A percentile compares a stretch with the other conserved stretches of the same genome.
These are phyloP conservation scores for Talaromyces thailandensis DNA, from an alignment of 495 filamentous ascomycete genomes.

Conservation along the genomic window DNA sequence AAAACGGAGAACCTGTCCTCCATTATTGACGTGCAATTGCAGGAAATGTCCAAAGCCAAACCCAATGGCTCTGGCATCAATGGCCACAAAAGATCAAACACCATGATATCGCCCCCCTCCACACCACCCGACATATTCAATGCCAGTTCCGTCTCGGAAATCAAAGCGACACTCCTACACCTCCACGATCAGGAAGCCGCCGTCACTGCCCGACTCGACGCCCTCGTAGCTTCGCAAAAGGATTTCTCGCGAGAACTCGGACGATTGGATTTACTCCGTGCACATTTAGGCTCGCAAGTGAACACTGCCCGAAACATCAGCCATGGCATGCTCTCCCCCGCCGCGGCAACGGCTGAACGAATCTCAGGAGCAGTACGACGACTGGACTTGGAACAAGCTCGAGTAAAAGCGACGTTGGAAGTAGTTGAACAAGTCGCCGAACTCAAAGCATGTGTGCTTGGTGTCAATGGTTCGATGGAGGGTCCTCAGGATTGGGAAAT, in stretches of 20 bases:
- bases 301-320: conserved; percentile 74
- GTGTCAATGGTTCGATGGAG: conserved; percentile 94
- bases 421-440: conserved; percentile 96
- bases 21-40: not conserved
- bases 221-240: conserved; percentile 67
- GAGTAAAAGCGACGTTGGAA: conserved; percentile 79
- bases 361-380: conserved; percentile 78
- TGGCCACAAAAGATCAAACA: conserved; percentile 13
- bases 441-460: conserved; percentile 89
- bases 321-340: conserved; percentile 77
- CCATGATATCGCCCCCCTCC: not conserved
- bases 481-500: conserved; percentile 98
- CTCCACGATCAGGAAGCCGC: conserved; percentile 67
- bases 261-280: conserved; percentile 84
- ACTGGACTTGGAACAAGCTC: conserved; percentile 81
- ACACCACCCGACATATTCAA: conserved; percentile 46
- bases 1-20: conserved; percentile 4
- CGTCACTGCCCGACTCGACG: conserved; percentile 65
- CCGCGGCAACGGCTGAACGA: conserved; percentile 75
- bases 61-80: conserved; percentile 14
- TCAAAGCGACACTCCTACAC: conserved; percentile 63
- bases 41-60: conserved; percentile 14
- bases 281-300: conserved; percentile 80
- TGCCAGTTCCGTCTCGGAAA: conserved; percentile 66
- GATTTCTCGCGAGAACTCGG: conserved; percentile 75